These are phyloP conservation scores for Vitellaria paradoxa DNA, from an alignment of 179 eudicot genomes.

Conservation along the genomic window DNA sequence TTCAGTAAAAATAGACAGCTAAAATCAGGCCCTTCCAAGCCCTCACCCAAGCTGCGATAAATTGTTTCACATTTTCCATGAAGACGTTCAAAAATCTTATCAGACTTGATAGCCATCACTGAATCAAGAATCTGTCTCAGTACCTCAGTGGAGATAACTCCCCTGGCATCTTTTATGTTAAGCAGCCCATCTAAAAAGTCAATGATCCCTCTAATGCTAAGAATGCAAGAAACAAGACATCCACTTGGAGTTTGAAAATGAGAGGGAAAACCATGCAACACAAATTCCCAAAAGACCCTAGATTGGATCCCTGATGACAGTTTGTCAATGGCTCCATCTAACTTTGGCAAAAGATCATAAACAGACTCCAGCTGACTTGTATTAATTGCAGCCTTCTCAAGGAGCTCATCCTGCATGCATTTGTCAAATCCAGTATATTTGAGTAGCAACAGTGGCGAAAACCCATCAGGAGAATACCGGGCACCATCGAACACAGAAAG, in stretches of 20 bases:
- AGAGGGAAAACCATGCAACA: constrained; percentile 92
- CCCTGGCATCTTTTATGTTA: constrained; percentile 37
- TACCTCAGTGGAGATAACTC: constrained; percentile 39
- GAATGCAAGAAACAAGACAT: constrained; percentile 63
- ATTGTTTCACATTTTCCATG: constrained; percentile 65
- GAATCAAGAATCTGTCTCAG: constrained; percentile 65
- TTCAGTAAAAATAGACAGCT: constrained; percentile 65
- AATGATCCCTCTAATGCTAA: constrained; percentile 62
- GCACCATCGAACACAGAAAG: constrained; percentile 37
- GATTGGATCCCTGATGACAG: constrained; percentile 52
- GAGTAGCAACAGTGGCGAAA: constrained; percentile 62
- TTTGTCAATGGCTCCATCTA: constrained; percentile 47
- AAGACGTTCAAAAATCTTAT: constrained; percentile 60
- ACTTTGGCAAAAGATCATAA: constrained; percentile 47
- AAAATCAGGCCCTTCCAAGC: constrained; percentile 60
- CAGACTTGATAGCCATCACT: constrained; percentile 64
- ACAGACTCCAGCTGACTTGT: constrained; percentile 50
- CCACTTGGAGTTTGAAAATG: constrained; percentile 54
- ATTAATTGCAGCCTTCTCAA: constrained; percentile 41
- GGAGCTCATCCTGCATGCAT: constrained; percentile 48
- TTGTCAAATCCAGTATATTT: constrained; percentile 68
- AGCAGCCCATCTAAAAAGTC: constrained; percentile 55
- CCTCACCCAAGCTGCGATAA: constrained; percentile 46
- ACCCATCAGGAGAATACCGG: constrained; percentile 27
- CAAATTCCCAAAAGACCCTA: constrained; percentile 57